Base-by-base conservation (phyloP, 2,329 filamentous ascomycete genomes). In the Colletotrichum limetticola region DNA sequence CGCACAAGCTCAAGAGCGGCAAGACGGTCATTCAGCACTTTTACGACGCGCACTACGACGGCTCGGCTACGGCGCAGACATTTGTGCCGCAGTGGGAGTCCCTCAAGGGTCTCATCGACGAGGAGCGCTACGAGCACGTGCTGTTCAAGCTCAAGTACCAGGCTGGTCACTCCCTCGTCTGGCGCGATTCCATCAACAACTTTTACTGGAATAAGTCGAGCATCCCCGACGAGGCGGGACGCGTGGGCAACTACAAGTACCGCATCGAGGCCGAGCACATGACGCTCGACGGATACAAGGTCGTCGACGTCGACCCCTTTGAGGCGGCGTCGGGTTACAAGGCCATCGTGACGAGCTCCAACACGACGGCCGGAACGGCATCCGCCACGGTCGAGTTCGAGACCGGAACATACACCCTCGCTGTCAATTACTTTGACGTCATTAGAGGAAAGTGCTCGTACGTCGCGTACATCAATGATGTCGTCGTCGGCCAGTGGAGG, bases 211-310 rank as follows among this genome's bases (percentile, higher is more conserved):
- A 89, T 78, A 80, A 90, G 49, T 91, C 90, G 0, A 84, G 86
- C 2, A 92, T 94, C 56, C 78, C 87, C 0, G 92, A 94, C 75
- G 82, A 86, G 24, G 76, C 76, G 0, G 83, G 83, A 2, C 86
- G 92, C 11, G 91, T 93, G 0, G 86, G 87, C 1, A 84, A 90
- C 72, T 88, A 94, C 79, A 87, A 88, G 0, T 91, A 88, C 80
- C 88, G 92, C n/a, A 87, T 94, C 58, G 92, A 94, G 82, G 91
- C 91, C 1, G 92, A 94, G 80, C 82, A 82, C 66, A 93, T 94
- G 91, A 75, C 80, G 0, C 82, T 93, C 1, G 82, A 85, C 7
- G 89, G 89, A 0, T 94, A 94, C 81, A 80, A 84, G 66, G 74
- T 82, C 0, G 87, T 89, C 26, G 74, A 77, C 1, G 90, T 93